Percentiles rank a stretch among this genome's conserved stretches.
These are phyloP conservation scores for Syzygium aromaticum DNA, from an alignment of 345 rosid species.

Conservation along the genomic window DNA sequence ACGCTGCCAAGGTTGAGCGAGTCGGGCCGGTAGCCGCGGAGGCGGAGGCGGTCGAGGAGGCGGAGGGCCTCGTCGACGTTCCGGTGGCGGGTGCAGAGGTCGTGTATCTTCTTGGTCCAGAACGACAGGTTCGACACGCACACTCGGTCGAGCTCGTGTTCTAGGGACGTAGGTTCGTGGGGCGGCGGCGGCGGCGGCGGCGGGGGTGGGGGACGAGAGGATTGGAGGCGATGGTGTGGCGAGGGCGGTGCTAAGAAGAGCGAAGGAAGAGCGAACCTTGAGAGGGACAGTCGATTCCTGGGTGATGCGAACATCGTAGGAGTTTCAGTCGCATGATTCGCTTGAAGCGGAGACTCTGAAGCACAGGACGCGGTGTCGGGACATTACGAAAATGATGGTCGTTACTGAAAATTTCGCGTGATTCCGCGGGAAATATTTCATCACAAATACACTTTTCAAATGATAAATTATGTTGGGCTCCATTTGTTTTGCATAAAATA, in stretches of 20 bases:
- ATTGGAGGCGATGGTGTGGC: neutral
- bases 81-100: slow-evolving; percentile 28
- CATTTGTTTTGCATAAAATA: no score
- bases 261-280: neutral
- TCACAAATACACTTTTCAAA: neutral
- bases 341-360: neutral
- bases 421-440: neutral
- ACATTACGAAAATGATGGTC: neutral
- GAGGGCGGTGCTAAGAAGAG: neutral
- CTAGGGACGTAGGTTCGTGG: neutral
- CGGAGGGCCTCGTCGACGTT: slow-evolving; percentile 11
- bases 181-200: neutral
- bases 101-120: slow-evolving; percentile 54
- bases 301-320: neutral
- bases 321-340: neutral
- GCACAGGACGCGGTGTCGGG: neutral
- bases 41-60: slow-evolving; percentile 16
- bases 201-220: neutral
- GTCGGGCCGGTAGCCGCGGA: slow-evolving; percentile 23
- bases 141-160: neutral
- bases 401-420: neutral
- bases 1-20: slow-evolving; percentile 59
- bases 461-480: no score
- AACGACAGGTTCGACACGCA: slow-evolving; percentile 30
- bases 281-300: neutral